Evolutionary conservation across 306 rosid species (phyloP), one percentile per base, ranked within the genome.

Genomic region (Cotoneaster glaucophyllus): DNA sequence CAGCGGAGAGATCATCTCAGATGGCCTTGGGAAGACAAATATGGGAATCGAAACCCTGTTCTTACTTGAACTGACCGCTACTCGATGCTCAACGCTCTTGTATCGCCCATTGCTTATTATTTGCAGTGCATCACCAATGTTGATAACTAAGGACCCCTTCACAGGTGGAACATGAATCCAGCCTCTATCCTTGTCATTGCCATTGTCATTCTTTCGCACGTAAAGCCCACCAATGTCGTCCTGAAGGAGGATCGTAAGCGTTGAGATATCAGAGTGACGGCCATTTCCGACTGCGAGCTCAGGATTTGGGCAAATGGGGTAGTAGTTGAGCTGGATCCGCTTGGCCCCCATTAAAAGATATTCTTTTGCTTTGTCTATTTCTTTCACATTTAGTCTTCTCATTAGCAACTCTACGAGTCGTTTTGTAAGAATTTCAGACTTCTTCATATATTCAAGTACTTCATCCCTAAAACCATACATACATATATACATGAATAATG

Each of bases 41-140:
- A 90, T 83, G 1, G 93, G 91, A 22, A 83, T 81, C 0, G 88
- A 90, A 70, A 90, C 79, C 84, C 93, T 86, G n/a, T 67, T 68
- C 11, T 52, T 70, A 39, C 71, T 82, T 61, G 86, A 87, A 71
- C 78, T 90, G 2, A 89, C 85, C 4, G 65, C 68, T 44, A 88
- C 93, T 31, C 86, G 54, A 3, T 90, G 96, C 86, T 88, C 85
- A n/a, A 81, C 61, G 64, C 96, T 90, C 75, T 78, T 84, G 84
- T 88, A 88, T 59, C 77, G 4, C 0, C 96, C 93, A 29, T 90
- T 90, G 83, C 93, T 90, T 88, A 88, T 78, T 37, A 90, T 82
- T 65, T 89, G 88, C 10, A 89, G 34, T 5, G 90, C 87, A 73
- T 89, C 93, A 8, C 91, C 89, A 14, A 90, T 54, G 75, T 90